Evolutionary conservation across 345 rosid genomes (phyloP).

Genomic region (Sisymbrium irio): DNA sequence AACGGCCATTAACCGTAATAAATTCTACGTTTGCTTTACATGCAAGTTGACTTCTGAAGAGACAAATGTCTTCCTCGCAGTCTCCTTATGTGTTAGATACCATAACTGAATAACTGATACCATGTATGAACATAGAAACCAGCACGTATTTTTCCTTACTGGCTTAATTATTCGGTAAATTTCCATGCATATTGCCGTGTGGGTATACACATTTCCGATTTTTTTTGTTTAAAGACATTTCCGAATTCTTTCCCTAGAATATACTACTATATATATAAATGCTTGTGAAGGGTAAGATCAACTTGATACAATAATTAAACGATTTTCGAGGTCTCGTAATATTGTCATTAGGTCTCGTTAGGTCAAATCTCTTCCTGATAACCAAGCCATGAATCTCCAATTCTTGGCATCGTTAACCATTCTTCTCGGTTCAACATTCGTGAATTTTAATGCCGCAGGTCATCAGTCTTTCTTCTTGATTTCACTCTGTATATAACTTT

Average conservation of each 20-base stretch:
- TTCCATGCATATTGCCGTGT: background rate
- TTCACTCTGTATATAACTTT: too few species aligned
- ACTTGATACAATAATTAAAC: background rate
- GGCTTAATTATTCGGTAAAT: background rate
- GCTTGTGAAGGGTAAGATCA: background rate
- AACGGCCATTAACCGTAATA: background rate
- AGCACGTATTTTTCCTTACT: background rate
- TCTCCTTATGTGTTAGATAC: background rate
- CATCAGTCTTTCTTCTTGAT: background rate
- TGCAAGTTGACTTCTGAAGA: conserved; percentile 17
- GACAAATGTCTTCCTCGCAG: background rate
- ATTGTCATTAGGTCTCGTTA: background rate
- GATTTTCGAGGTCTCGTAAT: background rate
- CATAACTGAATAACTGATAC: background rate
- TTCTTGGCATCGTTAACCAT: conserved; percentile 2
- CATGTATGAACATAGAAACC: background rate
- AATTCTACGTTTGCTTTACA: background rate
- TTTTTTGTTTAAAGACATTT: too few species aligned
- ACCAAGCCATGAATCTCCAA: conserved; percentile 1
- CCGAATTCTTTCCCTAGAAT: background rate
- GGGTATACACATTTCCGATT: too few species aligned
- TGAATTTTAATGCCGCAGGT: conserved; percentile 4
- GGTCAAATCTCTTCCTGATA: background rate
- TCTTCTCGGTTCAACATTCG: background rate
- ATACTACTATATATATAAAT: background rate